Conservation (phyloP, 2,329 filamentous ascomycete genomes). For the Taxawa tesnikishii region DNA sequence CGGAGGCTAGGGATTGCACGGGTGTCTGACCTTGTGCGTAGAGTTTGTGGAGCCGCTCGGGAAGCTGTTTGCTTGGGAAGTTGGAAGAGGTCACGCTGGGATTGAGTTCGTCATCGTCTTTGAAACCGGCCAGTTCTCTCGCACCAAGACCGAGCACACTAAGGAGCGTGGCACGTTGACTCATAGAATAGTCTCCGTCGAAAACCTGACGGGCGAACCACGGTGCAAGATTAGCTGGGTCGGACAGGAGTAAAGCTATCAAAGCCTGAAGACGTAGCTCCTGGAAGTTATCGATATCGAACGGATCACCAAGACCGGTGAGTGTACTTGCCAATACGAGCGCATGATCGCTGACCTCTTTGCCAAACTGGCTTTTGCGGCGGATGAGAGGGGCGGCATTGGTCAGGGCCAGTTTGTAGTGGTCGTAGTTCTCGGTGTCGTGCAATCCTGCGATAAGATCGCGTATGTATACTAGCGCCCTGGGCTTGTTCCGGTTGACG, state of each 20-base stretch:
- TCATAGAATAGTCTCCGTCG: slow-evolving; percentile 79
- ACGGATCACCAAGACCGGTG: slow-evolving; percentile 73
- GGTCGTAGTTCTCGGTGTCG: slow-evolving; percentile 73
- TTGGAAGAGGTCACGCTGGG: slow-evolving; percentile 18
- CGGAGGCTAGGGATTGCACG: slow-evolving; percentile 47
- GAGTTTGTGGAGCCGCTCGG: slow-evolving; percentile 58
- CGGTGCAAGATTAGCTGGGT: slow-evolving; percentile 64
- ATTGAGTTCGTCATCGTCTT: slow-evolving; percentile 38
- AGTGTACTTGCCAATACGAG: slow-evolving; percentile 69
- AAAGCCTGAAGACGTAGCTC: slow-evolving; percentile 67
- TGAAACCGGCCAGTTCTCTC: slow-evolving; percentile 72
- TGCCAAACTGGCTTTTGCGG: slow-evolving; percentile 77
- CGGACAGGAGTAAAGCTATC: slow-evolving; percentile 66
- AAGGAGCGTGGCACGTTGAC: slow-evolving; percentile 71
- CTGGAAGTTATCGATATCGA: slow-evolving; percentile 66
- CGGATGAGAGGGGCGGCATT: slow-evolving; percentile 73
- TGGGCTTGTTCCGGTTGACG: slow-evolving; percentile 69
- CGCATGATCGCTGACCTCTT: slow-evolving; percentile 73
- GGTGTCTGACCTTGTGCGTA: slow-evolving; percentile 36
- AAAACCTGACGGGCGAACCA: slow-evolving; percentile 83
- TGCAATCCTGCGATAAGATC: slow-evolving; percentile 69
- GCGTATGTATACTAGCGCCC: slow-evolving; percentile 79
- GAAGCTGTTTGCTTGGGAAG: slow-evolving; percentile 75
- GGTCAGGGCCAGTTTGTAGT: slow-evolving; percentile 64
- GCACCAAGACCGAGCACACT: slow-evolving; percentile 71